Percentiles rank a stretch among this genome's conserved stretches.
These are phyloP conservation scores for Themeda triandra DNA, from an alignment of 176 grass and related monocot genomes.

Conservation along the genomic window DNA sequence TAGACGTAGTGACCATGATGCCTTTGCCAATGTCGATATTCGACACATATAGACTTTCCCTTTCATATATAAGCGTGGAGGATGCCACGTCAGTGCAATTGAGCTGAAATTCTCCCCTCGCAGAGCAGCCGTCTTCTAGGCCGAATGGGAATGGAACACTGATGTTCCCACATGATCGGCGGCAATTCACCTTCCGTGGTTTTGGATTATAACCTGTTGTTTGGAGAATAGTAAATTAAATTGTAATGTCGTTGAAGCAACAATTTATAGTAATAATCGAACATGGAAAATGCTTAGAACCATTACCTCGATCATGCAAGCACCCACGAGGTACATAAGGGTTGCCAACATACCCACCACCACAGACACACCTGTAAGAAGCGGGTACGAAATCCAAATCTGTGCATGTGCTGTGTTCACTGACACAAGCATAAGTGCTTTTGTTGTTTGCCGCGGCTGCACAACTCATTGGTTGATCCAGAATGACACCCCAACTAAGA, in stretches of 20 bases:
- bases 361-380: not conserved
- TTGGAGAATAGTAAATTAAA: not conserved
- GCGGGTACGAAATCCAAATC: not conserved
- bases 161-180: not conserved
- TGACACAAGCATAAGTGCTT: no score
- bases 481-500: no score
- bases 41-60: no score
- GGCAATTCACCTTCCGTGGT: not conserved
- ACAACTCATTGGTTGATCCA: no score
- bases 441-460: no score
- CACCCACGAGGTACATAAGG: slow-evolving; percentile 23
- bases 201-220: not conserved
- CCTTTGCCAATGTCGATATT: not conserved
- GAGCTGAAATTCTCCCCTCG: not conserved
- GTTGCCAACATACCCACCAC: not conserved
- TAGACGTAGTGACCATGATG: not conserved
- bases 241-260: no score
- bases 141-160: slow-evolving; percentile 1
- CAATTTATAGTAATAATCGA: no score
- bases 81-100: no score
- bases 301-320: slow-evolving; percentile 20
- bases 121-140: not conserved
- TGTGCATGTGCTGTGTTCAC: no score
- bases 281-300: no score
- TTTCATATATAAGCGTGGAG: not conserved